Evolutionary conservation across 2,329 filamentous ascomycete species (phyloP).

Genomic region (Whalleya microplaca): DNA sequence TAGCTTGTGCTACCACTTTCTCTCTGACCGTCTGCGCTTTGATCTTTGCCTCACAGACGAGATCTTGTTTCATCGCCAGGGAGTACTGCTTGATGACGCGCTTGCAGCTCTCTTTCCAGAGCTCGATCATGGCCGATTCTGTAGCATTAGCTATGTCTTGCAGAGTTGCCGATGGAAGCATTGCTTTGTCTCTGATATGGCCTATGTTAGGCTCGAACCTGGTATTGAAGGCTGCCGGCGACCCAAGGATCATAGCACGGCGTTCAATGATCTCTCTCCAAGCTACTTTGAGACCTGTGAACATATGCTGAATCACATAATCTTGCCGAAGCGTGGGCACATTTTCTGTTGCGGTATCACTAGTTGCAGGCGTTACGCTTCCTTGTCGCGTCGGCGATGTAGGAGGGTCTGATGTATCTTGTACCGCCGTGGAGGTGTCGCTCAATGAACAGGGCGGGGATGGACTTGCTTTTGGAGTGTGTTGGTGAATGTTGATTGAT

Average conservation of each 20-base stretch:
- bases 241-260: slow-evolving; percentile 7
- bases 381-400: no score
- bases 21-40: not conserved
- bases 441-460: no score
- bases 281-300: not conserved
- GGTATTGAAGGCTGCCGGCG: not conserved
- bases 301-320: slow-evolving; percentile 1
- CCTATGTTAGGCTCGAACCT: slow-evolving; percentile 6
- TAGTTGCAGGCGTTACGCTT: no score
- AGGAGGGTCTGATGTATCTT: no score
- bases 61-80: slow-evolving; percentile 1
- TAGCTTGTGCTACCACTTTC: not conserved
- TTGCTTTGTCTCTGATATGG: not conserved
- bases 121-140: slow-evolving; percentile 2
- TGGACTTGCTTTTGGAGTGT: no score
- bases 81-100: slow-evolving; percentile 2
- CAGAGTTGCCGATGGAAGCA: slow-evolving; percentile 2
- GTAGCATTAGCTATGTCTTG: slow-evolving; percentile 5
- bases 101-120: not conserved
- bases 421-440: no score
- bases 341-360: not conserved
- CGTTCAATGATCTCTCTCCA: slow-evolving; percentile 1
- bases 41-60: slow-evolving; percentile 2
- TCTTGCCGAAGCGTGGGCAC: not conserved
- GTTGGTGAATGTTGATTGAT: no score